Evolutionary conservation across 768 basidiomycete genomes (phyloP).

Genomic region (Lentinula detonsa): DNA sequence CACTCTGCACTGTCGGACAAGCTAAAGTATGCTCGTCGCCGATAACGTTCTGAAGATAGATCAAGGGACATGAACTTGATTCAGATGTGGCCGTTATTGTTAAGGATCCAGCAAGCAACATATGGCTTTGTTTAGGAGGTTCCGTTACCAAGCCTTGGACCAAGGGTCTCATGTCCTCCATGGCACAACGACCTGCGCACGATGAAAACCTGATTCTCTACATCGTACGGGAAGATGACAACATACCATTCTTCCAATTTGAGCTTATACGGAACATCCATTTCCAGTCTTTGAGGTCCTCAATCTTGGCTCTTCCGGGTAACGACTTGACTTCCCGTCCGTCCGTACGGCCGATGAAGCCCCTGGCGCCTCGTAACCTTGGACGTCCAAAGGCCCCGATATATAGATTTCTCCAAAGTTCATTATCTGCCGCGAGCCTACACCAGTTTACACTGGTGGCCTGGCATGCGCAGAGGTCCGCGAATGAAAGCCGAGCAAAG

Average conservation of each 20-base stretch:
- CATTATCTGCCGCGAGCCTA: constrained; percentile 11
- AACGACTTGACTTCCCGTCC: constrained; percentile 54
- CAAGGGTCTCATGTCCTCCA: constrained; percentile 17
- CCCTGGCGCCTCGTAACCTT: constrained; percentile 62
- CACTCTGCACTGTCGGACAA: constrained; percentile 32
- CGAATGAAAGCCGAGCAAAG: constrained; percentile 63
- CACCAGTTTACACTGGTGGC: constrained; percentile 60
- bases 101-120: constrained; percentile 56
- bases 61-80: constrained; percentile 24
- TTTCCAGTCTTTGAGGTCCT: constrained; percentile 62
- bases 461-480: constrained; percentile 64
- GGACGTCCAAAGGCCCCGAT: constrained; percentile 58
- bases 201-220: constrained; percentile 15
- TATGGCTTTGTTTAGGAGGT: constrained; percentile 22
- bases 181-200: constrained; percentile 55
- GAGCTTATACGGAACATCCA: constrained; percentile 83
- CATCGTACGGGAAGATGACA: constrained; percentile 3
- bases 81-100: constrained; percentile 52
- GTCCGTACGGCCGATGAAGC: constrained; percentile 50
- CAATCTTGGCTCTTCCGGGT: constrained; percentile 41
- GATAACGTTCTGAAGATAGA: constrained; percentile 30
- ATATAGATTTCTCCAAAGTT: constrained; percentile 70
- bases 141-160: background rate
- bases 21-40: constrained; percentile 31
- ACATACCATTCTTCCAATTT: constrained; percentile 74